Evolutionary conservation across 768 basidiomycete species (phyloP), one percentile per base, ranked within the genome.

Genomic region (Tylopilus sp.): DNA sequence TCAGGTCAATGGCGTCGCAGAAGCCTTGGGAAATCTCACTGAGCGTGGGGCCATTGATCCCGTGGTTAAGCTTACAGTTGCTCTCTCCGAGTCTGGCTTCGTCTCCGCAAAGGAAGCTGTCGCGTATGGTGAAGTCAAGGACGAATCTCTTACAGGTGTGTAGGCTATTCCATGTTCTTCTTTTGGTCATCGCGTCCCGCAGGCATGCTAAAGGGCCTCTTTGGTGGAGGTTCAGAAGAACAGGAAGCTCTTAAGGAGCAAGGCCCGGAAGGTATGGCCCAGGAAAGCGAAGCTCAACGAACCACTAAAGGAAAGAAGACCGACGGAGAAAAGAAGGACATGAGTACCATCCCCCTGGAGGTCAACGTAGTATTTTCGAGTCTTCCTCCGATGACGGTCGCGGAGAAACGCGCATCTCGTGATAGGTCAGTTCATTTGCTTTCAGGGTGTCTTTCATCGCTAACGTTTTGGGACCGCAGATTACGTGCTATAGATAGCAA

Each of bases 161-260:
- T 52, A 14, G 36, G 37, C 21, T 22, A 33, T 42, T 19, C 8
- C 13, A 37, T 42, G 14, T 30, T 25, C 26, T 45, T 36, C 54
- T 42, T 22, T 46, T 41, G 30, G 51, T 61, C 36, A 63, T 59
- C 38, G 45, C 58, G 45, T 43, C 46, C 45, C 25, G 34, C 61
- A 84, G 92, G 89, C 53, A 93, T 89, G 72, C 72, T 99, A 54
- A 97, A 95, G 74, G 86, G 84, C 37, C 71, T 99, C 54, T 96
- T 98, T 63, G 88, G 88, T 28, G 82, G 76, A 41, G 78, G 81
- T 47, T 67, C 78, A 46, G 75, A 76, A 4, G 62, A 63, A 47
- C 59, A 68, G 49, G 60, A 70, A 24, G 57, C 55, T 40, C 31
- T 66, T 69, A 36, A 75, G 68, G 24, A 64, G 71, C 38, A 63